A percentile compares a stretch with the other conserved stretches of the same genome.
Conservation (phyloP, 2,329 filamentous ascomycete genomes). For the Penicillium sumatraense region DNA sequence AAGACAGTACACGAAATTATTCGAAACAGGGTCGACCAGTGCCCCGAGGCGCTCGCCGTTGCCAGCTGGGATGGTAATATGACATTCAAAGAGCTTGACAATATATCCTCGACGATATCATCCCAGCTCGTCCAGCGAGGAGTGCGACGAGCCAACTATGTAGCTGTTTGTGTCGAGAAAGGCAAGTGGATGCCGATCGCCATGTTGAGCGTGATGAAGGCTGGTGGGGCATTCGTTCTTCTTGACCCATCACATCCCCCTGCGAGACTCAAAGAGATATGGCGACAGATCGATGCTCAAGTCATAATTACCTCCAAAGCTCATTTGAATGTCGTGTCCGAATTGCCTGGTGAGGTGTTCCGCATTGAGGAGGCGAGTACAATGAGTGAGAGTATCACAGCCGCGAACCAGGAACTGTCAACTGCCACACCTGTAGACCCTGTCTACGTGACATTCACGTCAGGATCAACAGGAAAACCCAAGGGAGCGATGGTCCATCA, state of each 20-base stretch:
- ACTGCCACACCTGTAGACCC: conserved; percentile 36
- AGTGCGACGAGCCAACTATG: neutral
- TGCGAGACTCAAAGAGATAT: neutral
- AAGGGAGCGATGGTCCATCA: conserved; percentile 10
- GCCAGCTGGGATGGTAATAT: neutral
- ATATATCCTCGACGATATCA: neutral
- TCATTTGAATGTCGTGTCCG: neutral
- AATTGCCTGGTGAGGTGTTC: too few relatives aligned
- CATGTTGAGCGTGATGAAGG: conserved; percentile 1
- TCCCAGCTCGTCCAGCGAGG: neutral
- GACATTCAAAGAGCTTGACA: neutral
- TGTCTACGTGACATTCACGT: conserved; percentile 61
- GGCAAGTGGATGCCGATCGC: neutral
- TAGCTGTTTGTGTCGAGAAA: neutral
- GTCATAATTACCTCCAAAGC: neutral
- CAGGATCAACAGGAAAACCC: conserved; percentile 43
- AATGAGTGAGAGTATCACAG: neutral
- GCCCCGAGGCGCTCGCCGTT: neutral
- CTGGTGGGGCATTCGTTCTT: neutral
- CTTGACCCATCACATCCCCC: neutral
- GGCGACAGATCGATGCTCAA: neutral
- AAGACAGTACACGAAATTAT: neutral
- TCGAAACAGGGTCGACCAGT: neutral
- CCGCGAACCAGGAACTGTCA: neutral
- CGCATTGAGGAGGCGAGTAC: neutral